A percentile compares a stretch with the other conserved stretches of the same genome.
Evolutionary conservation across 306 rosid genomes (phyloP).

Genomic region (Quercus engelmannii): DNA sequence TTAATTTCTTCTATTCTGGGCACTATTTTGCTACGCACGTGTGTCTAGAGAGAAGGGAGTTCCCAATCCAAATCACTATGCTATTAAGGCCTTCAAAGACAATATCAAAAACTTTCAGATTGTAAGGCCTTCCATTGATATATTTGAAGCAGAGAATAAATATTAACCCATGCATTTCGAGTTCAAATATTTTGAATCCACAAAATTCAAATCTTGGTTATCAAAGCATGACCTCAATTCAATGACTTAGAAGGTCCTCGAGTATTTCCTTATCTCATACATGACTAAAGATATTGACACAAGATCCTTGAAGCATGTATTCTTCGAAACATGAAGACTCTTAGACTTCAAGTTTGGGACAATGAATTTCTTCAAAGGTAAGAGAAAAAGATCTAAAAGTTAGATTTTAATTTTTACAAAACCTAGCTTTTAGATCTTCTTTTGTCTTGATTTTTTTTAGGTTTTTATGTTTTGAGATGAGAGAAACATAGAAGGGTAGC

Average conservation of each 20-base stretch:
- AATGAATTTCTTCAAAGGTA: too few relatives aligned
- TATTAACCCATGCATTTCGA: not conserved
- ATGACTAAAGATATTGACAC: slow-evolving; percentile 68
- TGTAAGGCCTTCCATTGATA: not conserved
- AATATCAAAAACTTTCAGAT: not conserved
- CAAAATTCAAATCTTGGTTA: not conserved
- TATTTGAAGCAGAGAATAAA: not conserved
- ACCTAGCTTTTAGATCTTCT: too few relatives aligned
- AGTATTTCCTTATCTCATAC: slow-evolving; percentile 93
- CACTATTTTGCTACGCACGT: not conserved
- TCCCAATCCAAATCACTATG: not conserved
- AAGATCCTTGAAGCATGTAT: too few relatives aligned
- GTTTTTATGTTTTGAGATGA: too few relatives aligned
- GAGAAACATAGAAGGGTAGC: too few relatives aligned
- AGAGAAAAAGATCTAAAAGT: too few relatives aligned
- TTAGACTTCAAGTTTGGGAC: too few relatives aligned
- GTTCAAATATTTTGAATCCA: not conserved
- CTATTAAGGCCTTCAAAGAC: not conserved
- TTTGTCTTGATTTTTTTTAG: too few relatives aligned
- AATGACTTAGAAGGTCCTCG: slow-evolving; percentile 73
- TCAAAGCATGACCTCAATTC: slow-evolving; percentile 3
- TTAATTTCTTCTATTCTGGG: too few relatives aligned
- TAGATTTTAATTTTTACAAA: too few relatives aligned
- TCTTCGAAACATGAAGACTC: too few relatives aligned
- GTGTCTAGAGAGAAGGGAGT: not conserved